Conservation (phyloP, 768 basidiomycete species). For the Gyrodon lividus region DNA sequence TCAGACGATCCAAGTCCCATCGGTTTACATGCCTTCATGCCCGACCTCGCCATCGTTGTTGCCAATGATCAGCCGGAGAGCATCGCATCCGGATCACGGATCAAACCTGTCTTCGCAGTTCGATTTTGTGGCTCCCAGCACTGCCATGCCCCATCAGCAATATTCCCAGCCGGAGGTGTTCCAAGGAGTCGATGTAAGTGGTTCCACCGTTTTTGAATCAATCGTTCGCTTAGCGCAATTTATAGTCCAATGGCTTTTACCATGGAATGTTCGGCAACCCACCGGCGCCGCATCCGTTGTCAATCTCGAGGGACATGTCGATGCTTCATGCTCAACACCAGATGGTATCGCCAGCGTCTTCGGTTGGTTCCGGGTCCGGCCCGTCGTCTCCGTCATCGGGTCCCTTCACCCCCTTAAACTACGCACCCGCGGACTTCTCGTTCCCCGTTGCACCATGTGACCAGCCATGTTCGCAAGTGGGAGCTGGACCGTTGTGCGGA, state of each 20-base stretch:
- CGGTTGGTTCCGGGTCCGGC: conserved; percentile 46
- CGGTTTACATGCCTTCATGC: conserved; percentile 61
- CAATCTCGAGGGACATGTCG: conserved; percentile 37
- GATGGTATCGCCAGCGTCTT: conserved; percentile 51
- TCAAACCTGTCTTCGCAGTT: conserved; percentile 45
- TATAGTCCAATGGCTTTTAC: conserved; percentile 50
- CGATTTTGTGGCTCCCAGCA: conserved; percentile 53
- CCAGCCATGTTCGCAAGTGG: conserved; percentile 11
- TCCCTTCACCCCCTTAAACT: conserved; percentile 46
- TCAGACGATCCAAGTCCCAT: conserved; percentile 70
- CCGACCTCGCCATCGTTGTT: conserved; percentile 57
- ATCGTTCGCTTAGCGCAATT: conserved; percentile 3
- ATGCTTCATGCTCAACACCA: conserved; percentile 43
- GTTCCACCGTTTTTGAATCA: conserved; percentile 6
- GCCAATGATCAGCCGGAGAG: conserved; percentile 60
- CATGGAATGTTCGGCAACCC: conserved; percentile 44
- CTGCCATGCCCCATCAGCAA: conserved; percentile 41
- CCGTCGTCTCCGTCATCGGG: conserved; percentile 49
- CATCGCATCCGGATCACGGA: conserved; percentile 50
- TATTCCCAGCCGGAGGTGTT: conserved; percentile 32
- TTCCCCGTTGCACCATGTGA: conserved; percentile 23
- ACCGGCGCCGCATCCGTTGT: conserved; percentile 41
- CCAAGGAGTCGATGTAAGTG: conserved; percentile 41
- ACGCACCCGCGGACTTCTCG: conserved; percentile 17
- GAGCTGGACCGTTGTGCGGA: conserved; percentile 17